Evolutionary conservation across 441 rosid species (phyloP).

Genomic region (Lepidium campestre): DNA sequence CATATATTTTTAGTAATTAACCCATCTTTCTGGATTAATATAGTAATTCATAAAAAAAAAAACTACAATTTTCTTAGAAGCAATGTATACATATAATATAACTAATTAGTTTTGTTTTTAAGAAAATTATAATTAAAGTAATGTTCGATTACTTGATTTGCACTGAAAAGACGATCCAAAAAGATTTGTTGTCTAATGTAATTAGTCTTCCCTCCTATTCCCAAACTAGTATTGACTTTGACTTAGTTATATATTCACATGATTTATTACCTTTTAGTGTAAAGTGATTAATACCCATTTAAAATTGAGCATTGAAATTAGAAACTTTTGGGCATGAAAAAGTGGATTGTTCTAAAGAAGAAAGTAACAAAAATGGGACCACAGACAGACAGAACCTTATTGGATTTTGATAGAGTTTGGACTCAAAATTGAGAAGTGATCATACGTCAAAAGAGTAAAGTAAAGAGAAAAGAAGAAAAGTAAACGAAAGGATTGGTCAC

Average conservation of each 20-base stretch:
- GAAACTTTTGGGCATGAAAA: constrained; percentile 7
- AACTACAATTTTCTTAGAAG: no score
- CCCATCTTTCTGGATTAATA: no score
- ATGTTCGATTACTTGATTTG: no score
- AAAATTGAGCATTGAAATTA: neutral
- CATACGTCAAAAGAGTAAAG: neutral
- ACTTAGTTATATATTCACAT: neutral
- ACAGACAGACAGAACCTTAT: neutral
- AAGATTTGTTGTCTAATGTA: neutral
- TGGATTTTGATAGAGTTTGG: neutral
- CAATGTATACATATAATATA: no score
- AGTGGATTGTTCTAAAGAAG: neutral
- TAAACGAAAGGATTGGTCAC: constrained; percentile 6
- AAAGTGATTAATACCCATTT: neutral
- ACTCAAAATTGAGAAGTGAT: neutral
- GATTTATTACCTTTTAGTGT: neutral
- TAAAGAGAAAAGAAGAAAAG: neutral
- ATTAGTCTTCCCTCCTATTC: neutral
- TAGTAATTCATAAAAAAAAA: no score
- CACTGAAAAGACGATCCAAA: no score
- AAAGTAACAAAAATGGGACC: constrained; percentile 8
- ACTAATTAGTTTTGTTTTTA: no score
- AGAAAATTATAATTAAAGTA: no score
- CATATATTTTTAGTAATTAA: no score
- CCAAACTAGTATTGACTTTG: neutral